Evolutionary conservation across 305 asterid species (phyloP).

Genomic region (Solanum aculeatissimum): DNA sequence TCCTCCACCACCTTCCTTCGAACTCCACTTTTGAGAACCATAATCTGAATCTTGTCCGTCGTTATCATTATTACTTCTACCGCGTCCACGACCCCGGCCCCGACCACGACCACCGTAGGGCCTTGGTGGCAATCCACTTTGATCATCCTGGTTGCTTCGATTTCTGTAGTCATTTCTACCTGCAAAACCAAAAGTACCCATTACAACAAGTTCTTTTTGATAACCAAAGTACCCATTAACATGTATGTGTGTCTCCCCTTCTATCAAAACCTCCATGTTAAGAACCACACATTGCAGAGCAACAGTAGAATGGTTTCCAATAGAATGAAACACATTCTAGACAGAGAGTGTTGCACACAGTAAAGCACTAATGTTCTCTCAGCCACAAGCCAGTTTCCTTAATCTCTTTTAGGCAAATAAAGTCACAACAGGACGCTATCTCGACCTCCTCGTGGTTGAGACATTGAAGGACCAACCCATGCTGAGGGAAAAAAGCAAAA

Average conservation of each 20-base stretch:
- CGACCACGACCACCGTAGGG: constrained; percentile 57
- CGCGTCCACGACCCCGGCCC: constrained; percentile 40
- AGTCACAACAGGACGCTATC: neutral
- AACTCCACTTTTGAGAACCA: constrained; percentile 54
- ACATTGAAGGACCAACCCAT: neutral
- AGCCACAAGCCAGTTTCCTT: neutral
- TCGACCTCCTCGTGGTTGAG: neutral
- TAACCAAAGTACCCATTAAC: neutral
- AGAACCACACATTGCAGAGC: neutral
- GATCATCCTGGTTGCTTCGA: constrained; percentile 46
- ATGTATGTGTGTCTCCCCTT: neutral
- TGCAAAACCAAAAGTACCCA: constrained; percentile 8
- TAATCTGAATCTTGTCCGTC: constrained; percentile 41
- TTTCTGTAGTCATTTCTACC: constrained; percentile 72
- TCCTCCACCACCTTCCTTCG: constrained; percentile 46
- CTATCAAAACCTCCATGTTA: neutral
- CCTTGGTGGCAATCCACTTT: constrained; percentile 60
- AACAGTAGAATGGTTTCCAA: neutral
- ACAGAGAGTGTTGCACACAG: neutral
- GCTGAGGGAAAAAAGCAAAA: neutral
- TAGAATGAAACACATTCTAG: neutral
- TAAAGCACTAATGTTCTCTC: neutral
- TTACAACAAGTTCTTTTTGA: neutral
- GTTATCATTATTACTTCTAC: constrained; percentile 19
- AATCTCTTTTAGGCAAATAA: neutral